Base-by-base conservation (phyloP, 108 stramenopile genomes). In the Skeletonema tropicum region DNA sequence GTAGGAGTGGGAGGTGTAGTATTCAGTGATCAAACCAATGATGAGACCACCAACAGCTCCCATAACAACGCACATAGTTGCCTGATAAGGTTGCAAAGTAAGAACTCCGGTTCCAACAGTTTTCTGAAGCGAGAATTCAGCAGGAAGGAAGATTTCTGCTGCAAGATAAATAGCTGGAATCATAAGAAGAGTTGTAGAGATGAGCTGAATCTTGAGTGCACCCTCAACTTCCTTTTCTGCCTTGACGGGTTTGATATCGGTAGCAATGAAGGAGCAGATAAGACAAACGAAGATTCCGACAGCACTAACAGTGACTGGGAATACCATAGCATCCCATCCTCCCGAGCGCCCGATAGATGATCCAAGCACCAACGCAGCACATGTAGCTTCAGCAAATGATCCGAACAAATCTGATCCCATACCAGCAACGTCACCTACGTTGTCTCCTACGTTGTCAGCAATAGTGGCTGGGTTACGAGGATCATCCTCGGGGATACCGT, bases 401-500 rank as follows among this genome's bases (percentile, higher is more conserved):
- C 97, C 99, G 74, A 99, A 99, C 17, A 99, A 87, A 93, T 99
- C 98, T 21, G 95, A 92, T 70, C 98, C 98, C 98, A 99, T 99
- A 75, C 97, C 97, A 59, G 98, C 98, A 23, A 99, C 97, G 72
- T 99, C 98, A 46, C 98, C 97, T 36, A 99, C 98, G 85, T 99
- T 99, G 87, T 99, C 98, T 45, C 98, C 98, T 25, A 99, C 98
- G 79, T 99, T 99, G 73, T 99, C 98, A n/a, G 98, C 98, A 83
- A 99, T 99, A 23, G 97, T 97, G 38, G 98, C 98, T 17, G 98
- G 98, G 89, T 99, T 99, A 60, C 97, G 91, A 29, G 98, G 98
- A 93, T 99, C 98, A 69, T 99, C 98, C 87, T 99, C 98, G 41
- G 97, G 97, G 62, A 99, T 98, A 57, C 96, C 97, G 76, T 97